These are phyloP conservation scores for Dorcoceras hygrometricum DNA, from an alignment of 257 asterid species.

Conservation along the genomic window DNA sequence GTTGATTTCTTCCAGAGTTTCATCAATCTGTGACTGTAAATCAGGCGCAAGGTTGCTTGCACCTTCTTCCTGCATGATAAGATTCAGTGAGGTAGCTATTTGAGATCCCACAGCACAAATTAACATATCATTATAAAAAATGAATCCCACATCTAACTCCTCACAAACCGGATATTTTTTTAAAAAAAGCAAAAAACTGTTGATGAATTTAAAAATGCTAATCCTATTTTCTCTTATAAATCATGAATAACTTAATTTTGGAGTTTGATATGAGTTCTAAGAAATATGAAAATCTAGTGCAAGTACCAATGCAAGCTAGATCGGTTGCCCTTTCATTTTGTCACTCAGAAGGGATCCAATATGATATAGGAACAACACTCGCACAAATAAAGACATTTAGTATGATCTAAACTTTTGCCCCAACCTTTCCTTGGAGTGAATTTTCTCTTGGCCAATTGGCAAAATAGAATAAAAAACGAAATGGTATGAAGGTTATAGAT, in stretches of 20 bases:
- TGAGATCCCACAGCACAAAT: constrained; percentile 19
- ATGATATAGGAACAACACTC: neutral
- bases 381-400: neutral
- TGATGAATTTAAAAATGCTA: too few species aligned
- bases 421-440: neutral
- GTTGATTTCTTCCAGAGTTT: constrained; percentile 83
- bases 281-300: constrained; percentile 2
- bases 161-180: neutral
- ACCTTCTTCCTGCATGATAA: constrained; percentile 93
- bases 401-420: neutral
- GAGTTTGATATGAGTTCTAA: neutral
- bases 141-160: constrained; percentile 6
- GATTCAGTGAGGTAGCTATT: too few species aligned
- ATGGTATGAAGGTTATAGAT: neutral
- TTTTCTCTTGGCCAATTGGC: too few species aligned
- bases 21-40: constrained; percentile 92
- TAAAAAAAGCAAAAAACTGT: neutral
- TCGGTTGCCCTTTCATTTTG: neutral
- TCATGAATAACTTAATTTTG: neutral
- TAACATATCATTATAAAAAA: neutral
- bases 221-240: too few species aligned
- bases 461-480: too few species aligned
- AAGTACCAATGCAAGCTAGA: neutral
- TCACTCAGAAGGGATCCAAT: neutral
- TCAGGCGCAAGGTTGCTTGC: constrained; percentile 91